These are phyloP conservation scores for Umbelopsis isabellina DNA, from an alignment of 192 early-diverging fungal genomes.

Conservation along the genomic window DNA sequence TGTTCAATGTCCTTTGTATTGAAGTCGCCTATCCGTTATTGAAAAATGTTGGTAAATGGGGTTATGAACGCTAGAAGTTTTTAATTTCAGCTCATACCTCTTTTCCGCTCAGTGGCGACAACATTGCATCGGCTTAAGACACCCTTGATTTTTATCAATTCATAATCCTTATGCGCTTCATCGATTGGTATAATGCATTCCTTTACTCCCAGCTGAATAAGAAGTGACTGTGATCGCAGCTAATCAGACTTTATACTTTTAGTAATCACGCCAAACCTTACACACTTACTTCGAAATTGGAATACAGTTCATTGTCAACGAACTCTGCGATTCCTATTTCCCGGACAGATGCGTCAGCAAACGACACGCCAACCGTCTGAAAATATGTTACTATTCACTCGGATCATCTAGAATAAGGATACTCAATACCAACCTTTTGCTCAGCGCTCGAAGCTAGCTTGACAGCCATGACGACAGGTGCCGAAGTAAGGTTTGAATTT, in stretches of 20 bases:
- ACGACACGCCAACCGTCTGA: constrained; percentile 80
- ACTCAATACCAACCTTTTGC: constrained; percentile 58
- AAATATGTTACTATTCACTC: constrained; percentile 24
- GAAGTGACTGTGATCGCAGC: constrained; percentile 59
- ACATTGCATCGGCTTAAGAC: constrained; percentile 80
- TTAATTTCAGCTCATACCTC: constrained; percentile 37
- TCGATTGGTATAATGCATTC: constrained; percentile 78
- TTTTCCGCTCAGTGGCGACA: constrained; percentile 71
- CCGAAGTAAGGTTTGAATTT: constrained; percentile 67
- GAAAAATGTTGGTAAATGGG: neutral
- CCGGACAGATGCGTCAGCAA: constrained; percentile 84
- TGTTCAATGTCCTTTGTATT: constrained; percentile 80
- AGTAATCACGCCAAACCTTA: neutral
- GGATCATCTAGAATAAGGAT: neutral
- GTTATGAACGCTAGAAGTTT: neutral
- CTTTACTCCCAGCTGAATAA: constrained; percentile 92
- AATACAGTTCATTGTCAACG: constrained; percentile 89
- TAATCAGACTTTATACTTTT: neutral
- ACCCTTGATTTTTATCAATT: constrained; percentile 67
- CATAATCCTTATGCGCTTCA: constrained; percentile 63
- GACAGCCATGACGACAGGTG: constrained; percentile 86
- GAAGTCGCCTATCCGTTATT: constrained; percentile 57
- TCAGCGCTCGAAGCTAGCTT: constrained; percentile 58
- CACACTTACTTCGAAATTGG: constrained; percentile 81
- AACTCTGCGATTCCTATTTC: constrained; percentile 87